phyloP scores from a whole-genome alignment of 148 eudicot species.

The Camellia granthamiana region DNA sequence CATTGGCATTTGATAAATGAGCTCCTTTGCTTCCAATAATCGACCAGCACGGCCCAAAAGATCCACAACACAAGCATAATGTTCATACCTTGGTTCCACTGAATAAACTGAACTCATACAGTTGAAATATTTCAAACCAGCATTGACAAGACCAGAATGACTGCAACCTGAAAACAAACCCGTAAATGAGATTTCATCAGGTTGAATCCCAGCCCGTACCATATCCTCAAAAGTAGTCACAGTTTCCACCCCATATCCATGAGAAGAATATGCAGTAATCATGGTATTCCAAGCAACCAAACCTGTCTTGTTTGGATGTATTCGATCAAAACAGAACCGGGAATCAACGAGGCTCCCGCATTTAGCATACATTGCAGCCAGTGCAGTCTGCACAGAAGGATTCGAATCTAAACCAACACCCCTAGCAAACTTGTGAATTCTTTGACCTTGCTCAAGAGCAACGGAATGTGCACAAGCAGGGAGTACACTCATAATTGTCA shows the following conservation, averaged over 20 bases:
- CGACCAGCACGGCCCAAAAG: slow-evolving; percentile 47
- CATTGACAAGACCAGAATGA: slow-evolving; percentile 50
- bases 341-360: slow-evolving; percentile 52
- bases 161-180: slow-evolving; percentile 54
- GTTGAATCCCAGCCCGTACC: slow-evolving; percentile 40
- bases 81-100: slow-evolving; percentile 39
- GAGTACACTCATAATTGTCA: slow-evolving; percentile 46
- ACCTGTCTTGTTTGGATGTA: slow-evolving; percentile 22
- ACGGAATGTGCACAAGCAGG: slow-evolving; percentile 50
- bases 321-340: slow-evolving; percentile 26
- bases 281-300: slow-evolving; percentile 54
- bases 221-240: slow-evolving; percentile 43
- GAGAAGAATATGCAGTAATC: slow-evolving; percentile 52
- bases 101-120: slow-evolving; percentile 27
- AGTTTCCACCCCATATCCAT: slow-evolving; percentile 43
- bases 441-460: slow-evolving; percentile 40
- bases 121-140: slow-evolving; percentile 37
- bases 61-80: slow-evolving; percentile 55
- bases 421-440: slow-evolving; percentile 37
- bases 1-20: slow-evolving; percentile 45
- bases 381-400: slow-evolving; percentile 38
- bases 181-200: slow-evolving; percentile 49
- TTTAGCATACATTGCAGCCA: slow-evolving; percentile 54
- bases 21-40: slow-evolving; percentile 42
- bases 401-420: slow-evolving; percentile 30